Percentiles rank a stretch among this genome's conserved stretches.
These are phyloP conservation scores for Aureobasidium musti DNA, from an alignment of 2,329 filamentous ascomycete genomes.

Conservation along the genomic window DNA sequence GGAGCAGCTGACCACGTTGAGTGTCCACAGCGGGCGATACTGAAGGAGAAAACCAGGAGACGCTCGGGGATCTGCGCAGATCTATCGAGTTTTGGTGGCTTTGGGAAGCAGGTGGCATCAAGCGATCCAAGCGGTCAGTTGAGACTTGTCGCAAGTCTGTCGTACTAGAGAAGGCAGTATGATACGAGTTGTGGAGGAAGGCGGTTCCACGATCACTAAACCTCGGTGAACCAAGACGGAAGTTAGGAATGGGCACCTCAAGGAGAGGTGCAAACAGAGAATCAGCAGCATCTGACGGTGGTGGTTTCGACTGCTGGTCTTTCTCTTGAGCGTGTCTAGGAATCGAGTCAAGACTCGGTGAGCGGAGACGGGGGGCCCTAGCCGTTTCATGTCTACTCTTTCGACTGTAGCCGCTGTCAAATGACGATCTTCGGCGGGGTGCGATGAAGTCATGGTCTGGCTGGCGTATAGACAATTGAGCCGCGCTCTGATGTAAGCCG, in stretches of 20 bases:
- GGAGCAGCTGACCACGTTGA: slow-evolving; percentile 1
- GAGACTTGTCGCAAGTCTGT: slow-evolving; percentile 63
- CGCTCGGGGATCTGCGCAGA: slow-evolving; percentile 20
- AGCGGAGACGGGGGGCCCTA: slow-evolving; percentile 12
- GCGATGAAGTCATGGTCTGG: neutral
- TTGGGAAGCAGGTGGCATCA: slow-evolving; percentile 48
- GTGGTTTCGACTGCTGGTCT: neutral
- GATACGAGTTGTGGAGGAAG: slow-evolving; percentile 77
- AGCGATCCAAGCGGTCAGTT: slow-evolving; percentile 41
- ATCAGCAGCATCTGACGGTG: neutral
- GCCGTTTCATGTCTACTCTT: slow-evolving; percentile 8
- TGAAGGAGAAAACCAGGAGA: slow-evolving; percentile 27
- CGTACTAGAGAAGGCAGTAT: slow-evolving; percentile 64
- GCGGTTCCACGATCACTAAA: slow-evolving; percentile 77
- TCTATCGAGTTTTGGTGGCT: slow-evolving; percentile 25
- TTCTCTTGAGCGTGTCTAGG: neutral
- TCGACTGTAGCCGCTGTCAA: slow-evolving; percentile 26
- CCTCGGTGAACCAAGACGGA: slow-evolving; percentile 76
- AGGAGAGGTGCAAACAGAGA: slow-evolving; percentile 50
- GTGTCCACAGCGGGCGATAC: slow-evolving; percentile 6
- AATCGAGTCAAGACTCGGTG: slow-evolving; percentile 25
- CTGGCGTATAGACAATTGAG: neutral
- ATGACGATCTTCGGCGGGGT: slow-evolving; percentile 20
- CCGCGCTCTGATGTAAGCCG: slow-evolving; percentile 31
- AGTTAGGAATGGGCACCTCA: slow-evolving; percentile 78